phyloP scores from a whole-genome alignment of 2,329 filamentous ascomycete species.

The Sporothrix brasiliensis region DNA sequence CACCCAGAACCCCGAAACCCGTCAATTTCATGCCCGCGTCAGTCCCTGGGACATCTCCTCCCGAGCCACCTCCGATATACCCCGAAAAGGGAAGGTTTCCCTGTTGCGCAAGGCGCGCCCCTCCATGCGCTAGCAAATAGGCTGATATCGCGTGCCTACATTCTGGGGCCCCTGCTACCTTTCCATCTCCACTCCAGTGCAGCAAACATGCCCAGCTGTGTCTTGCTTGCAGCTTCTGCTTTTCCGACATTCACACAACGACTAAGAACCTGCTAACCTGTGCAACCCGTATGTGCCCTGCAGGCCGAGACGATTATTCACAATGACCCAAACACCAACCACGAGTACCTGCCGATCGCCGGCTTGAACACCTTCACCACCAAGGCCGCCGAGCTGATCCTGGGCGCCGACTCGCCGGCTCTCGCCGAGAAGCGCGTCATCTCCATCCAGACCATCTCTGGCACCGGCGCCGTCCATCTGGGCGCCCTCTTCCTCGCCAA shows the following conservation, averaged over 20 bases:
- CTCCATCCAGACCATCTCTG: conserved; percentile 93
- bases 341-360: conserved; percentile 97
- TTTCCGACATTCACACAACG: neutral
- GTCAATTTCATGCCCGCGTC: neutral
- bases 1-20: conserved; percentile 28
- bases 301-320: conserved; percentile 90
- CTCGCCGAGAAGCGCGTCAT: conserved; percentile 78
- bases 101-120: conserved; percentile 10
- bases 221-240: neutral
- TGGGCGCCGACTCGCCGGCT: conserved; percentile 78
- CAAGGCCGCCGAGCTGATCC: conserved; percentile 87
- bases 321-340: conserved; percentile 87
- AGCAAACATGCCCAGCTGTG: neutral
- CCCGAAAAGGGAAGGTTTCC: conserved; percentile 29
- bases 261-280: conserved; percentile 29
- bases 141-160: conserved; percentile 22
- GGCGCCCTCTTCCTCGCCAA: conserved; percentile 91
- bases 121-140: conserved; percentile 23
- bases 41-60: conserved; percentile 8
- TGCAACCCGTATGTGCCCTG: neutral
- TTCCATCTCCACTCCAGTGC: conserved; percentile 12
- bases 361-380: conserved; percentile 82
- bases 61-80: conserved; percentile 34
- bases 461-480: conserved; percentile 91
- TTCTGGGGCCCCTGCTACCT: neutral